Evolutionary conservation across 495 filamentous ascomycete species (phyloP).

Genomic region (Neurospora sp.): DNA sequence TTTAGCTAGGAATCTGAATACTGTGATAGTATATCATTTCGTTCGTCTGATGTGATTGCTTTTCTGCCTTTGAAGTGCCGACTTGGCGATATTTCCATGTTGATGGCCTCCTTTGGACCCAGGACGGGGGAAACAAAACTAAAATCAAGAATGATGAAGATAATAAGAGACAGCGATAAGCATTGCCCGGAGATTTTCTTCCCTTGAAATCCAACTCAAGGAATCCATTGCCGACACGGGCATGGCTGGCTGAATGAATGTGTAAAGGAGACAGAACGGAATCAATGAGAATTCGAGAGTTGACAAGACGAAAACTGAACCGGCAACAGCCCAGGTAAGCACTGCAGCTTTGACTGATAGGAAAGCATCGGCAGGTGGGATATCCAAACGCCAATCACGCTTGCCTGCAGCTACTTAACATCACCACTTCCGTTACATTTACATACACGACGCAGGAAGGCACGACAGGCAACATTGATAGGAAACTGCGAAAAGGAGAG

Average conservation of each 20-base stretch:
- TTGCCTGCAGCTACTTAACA: neutral
- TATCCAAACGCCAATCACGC: neutral
- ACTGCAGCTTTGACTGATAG: neutral
- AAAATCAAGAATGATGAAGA: neutral
- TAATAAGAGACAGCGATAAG: too few species aligned
- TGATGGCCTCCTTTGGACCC: neutral
- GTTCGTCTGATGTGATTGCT: neutral
- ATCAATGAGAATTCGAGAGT: neutral
- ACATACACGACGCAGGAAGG: neutral
- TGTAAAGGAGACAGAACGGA: neutral
- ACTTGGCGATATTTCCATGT: neutral
- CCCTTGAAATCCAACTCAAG: too few species aligned
- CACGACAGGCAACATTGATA: neutral
- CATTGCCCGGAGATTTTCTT: too few species aligned
- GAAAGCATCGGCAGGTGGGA: neutral
- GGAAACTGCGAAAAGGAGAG: neutral
- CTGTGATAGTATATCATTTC: neutral
- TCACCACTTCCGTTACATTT: neutral
- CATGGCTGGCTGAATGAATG: neutral
- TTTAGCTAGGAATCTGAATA: neutral
- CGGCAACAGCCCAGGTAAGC: neutral
- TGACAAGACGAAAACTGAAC: neutral
- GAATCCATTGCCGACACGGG: too few species aligned
- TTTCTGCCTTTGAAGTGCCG: neutral
- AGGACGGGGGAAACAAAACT: neutral